Percentiles rank a stretch among this genome's conserved stretches.
Evolutionary conservation across 768 basidiomycete genomes (phyloP).

Genomic region (Podaxis mareebaensis): DNA sequence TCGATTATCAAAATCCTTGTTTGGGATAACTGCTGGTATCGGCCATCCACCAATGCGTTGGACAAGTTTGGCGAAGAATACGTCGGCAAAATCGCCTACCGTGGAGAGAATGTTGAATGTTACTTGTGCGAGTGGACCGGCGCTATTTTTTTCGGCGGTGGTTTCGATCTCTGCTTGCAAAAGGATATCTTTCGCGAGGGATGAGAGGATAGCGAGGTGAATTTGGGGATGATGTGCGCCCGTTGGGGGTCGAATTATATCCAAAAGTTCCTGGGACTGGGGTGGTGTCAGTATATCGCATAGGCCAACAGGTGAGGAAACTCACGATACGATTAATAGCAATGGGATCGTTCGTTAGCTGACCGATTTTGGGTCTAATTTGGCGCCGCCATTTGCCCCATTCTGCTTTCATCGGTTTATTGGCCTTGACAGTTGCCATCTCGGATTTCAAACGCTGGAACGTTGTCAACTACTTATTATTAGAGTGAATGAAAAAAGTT

Average conservation of each 20-base stretch:
- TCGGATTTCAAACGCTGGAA: conserved; percentile 63
- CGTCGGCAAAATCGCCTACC: conserved; percentile 60
- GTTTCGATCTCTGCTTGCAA: conserved; percentile 95
- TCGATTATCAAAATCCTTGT: conserved; percentile 48
- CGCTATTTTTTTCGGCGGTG: conserved; percentile 82
- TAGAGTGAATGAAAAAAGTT: conserved; percentile 12
- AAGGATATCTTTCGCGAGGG: conserved; percentile 86
- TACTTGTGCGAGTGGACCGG: conserved; percentile 79
- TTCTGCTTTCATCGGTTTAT: conserved; percentile 52
- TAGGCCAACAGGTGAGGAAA: conserved; percentile 20
- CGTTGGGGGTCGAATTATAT: conserved; percentile 33
- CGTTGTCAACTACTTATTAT: conserved; percentile 12
- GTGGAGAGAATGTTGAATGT: conserved; percentile 66
- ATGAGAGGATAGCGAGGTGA: conserved; percentile 79
- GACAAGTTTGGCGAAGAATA: conserved; percentile 83
- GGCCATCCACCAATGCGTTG: conserved; percentile 91
- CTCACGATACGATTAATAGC: conserved; percentile 68
- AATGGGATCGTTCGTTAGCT: conserved; percentile 70
- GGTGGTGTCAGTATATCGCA: background rate
- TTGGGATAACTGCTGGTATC: conserved; percentile 63
- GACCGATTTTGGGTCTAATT: conserved; percentile 86
- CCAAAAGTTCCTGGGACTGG: conserved; percentile 40
- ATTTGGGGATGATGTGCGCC: conserved; percentile 38
- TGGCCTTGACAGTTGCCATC: conserved; percentile 63
- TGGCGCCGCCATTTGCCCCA: conserved; percentile 73